These are phyloP conservation scores for Verticillium alfalfae DNA, from an alignment of 2,329 filamentous ascomycete genomes.

Conservation along the genomic window DNA sequence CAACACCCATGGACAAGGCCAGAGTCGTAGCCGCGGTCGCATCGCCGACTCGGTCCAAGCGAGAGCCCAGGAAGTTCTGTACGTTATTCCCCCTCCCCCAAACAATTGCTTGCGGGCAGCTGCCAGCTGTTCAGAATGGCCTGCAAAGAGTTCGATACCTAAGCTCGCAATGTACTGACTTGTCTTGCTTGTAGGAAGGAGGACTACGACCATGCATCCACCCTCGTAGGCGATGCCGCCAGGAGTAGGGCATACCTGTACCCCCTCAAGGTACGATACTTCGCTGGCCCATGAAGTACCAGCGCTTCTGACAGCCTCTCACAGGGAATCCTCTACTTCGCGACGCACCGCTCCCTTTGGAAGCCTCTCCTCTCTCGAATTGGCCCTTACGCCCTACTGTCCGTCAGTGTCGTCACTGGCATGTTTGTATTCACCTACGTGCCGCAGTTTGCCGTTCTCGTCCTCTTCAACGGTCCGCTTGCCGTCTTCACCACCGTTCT, in stretches of 20 bases:
- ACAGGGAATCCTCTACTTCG: conserved; percentile 56
- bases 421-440: conserved; percentile 91
- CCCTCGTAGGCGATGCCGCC: conserved; percentile 61
- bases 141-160: too few species aligned
- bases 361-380: conserved; percentile 51
- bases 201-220: conserved; percentile 63
- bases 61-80: conserved; percentile 47
- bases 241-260: conserved; percentile 69
- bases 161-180: conserved; percentile 6
- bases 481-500: conserved; percentile 69
- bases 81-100: conserved; percentile 6
- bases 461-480: conserved; percentile 79
- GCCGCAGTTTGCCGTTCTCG: conserved; percentile 76
- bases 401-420: conserved; percentile 62
- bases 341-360: conserved; percentile 51
- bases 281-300: neutral
- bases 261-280: conserved; percentile 55
- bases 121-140: too few species aligned
- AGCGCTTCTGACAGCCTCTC: conserved; percentile 4
- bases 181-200: conserved; percentile 44
- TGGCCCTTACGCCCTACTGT: conserved; percentile 61
- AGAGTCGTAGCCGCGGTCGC: conserved; percentile 7
- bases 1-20: neutral
- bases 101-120: too few species aligned
- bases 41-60: conserved; percentile 32